Evolutionary conservation across 106 monocot species (phyloP), one percentile per base, ranked within the genome.

Genomic region (Allium sativum): DNA sequence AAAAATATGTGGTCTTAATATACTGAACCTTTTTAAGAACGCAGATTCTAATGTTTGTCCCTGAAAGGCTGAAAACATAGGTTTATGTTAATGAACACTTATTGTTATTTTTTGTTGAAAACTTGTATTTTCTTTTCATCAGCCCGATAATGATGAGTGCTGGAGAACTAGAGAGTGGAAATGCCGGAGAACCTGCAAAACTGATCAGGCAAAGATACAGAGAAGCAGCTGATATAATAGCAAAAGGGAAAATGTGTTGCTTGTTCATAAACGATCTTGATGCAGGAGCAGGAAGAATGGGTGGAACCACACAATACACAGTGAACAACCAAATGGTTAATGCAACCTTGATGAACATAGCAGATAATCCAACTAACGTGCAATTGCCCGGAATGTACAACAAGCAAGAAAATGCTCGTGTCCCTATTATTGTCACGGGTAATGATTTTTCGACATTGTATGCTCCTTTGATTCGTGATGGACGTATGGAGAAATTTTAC

Each of bases 81-180:
- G 48, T 11, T 12, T 50, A 50, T 11, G 48, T 50, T 11, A 50
- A 50, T 2, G 15, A 50, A 11, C 48, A 50, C 3, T 15, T 50
- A 6, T 50, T 12, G 2, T 50, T 50, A 2, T 12, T 0, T 12
- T 12, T 50, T 11, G 48, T 50, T 15, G 15, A 12, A 50, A 12
- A 7, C 3, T 12, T 1, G 15, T 50, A 12, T 50, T 50, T 13
- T 60, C n/a, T n/a, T 10, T 0, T 20, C 51, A 31, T 12, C 82
- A 96, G 96, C 74, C 90, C 96, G 6, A 91, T 96, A 70, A 88
- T 96, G 96, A 96, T 96, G 96, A 96, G 96, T n/a, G 96, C 96
- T 12, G 96, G 96, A 79, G 96, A 96, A 67, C 70, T 96, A 41
- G 96, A 91, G 62, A 96, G 96, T 18, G 96, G 96, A 7, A 96